These are phyloP conservation scores for Aspergillus bombycis DNA, from an alignment of 2,329 filamentous ascomycete genomes.

Conservation along the genomic window DNA sequence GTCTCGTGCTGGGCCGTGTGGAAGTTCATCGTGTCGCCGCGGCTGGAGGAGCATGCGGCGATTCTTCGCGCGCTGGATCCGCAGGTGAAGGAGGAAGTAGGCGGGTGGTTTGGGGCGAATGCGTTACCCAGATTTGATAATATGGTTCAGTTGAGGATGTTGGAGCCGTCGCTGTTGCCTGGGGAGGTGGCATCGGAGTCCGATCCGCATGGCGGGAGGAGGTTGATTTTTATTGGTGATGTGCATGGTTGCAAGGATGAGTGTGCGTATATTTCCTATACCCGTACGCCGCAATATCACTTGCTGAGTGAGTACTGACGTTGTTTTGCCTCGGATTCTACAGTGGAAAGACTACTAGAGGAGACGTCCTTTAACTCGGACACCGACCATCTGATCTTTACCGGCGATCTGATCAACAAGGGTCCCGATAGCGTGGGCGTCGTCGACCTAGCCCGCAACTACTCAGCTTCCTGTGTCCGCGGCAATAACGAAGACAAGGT, in stretches of 20 bases:
- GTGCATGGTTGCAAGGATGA: constrained; percentile 84
- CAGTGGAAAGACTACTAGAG: constrained; percentile 62
- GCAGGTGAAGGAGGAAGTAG: constrained; percentile 28
- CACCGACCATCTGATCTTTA: constrained; percentile 74
- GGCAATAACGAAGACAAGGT: constrained; percentile 93
- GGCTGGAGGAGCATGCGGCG: constrained; percentile 34
- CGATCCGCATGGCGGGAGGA: constrained; percentile 43
- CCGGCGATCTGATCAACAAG: constrained; percentile 82
- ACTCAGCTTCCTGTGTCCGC: constrained; percentile 79
- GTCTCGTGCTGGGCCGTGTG: constrained; percentile 37
- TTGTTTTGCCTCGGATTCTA: not conserved
- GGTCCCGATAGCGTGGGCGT: constrained; percentile 82
- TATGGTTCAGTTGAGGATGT: constrained; percentile 53
- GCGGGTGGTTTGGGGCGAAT: constrained; percentile 52
- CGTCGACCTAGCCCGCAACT: constrained; percentile 70
- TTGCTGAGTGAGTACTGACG: not conserved
- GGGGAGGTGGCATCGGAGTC: constrained; percentile 21
- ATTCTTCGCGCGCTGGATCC: constrained; percentile 37
- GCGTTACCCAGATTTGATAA: constrained; percentile 51
- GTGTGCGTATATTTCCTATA: constrained; percentile 46
- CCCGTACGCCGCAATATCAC: not conserved
- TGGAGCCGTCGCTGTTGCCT: constrained; percentile 54
- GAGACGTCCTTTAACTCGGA: constrained; percentile 65
- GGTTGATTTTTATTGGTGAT: constrained; percentile 84
- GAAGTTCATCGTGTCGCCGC: constrained; percentile 35